These are phyloP conservation scores for Chytriomyces sp. DNA, from an alignment of 192 early-diverging fungal species.

Conservation along the genomic window DNA sequence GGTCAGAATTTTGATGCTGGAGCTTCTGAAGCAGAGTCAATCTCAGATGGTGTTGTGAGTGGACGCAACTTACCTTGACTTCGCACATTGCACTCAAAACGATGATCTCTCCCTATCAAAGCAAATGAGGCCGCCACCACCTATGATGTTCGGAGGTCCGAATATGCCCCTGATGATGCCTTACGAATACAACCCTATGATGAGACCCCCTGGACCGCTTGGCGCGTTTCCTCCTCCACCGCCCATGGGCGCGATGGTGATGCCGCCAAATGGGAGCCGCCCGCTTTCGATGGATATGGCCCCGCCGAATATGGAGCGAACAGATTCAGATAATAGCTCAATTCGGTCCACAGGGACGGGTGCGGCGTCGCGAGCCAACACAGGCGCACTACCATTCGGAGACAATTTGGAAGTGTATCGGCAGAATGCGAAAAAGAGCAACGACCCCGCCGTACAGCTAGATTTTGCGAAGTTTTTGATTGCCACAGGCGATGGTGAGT, in stretches of 20 bases:
- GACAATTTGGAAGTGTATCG: constrained; percentile 30
- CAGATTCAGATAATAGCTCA: constrained; percentile 22
- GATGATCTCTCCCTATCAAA: background rate
- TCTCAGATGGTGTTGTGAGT: constrained; percentile 2
- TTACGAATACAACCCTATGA: constrained; percentile 7
- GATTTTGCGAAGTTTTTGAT: constrained; percentile 87
- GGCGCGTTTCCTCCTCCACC: background rate
- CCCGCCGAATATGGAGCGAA: background rate
- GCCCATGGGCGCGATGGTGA: background rate
- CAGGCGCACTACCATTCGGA: background rate
- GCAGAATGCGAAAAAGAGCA: constrained; percentile 29
- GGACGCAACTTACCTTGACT: too few relatives aligned
- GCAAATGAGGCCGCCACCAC: constrained; percentile 3
- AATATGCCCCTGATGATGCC: constrained; percentile 22
- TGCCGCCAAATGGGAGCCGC: background rate
- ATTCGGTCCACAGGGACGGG: constrained; percentile 23
- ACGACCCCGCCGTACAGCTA: constrained; percentile 21
- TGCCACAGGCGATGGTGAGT: constrained; percentile 67
- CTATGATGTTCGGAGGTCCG: constrained; percentile 3
- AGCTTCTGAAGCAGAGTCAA: background rate
- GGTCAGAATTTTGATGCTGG: background rate
- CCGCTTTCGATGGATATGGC: background rate
- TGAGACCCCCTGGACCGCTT: constrained; percentile 21
- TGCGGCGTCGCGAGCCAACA: background rate
- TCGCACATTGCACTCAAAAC: background rate